Percentiles rank a stretch among this genome's conserved stretches.
Conservation (phyloP, 2,329 filamentous ascomycete species). For the Phoma herbarum region DNA sequence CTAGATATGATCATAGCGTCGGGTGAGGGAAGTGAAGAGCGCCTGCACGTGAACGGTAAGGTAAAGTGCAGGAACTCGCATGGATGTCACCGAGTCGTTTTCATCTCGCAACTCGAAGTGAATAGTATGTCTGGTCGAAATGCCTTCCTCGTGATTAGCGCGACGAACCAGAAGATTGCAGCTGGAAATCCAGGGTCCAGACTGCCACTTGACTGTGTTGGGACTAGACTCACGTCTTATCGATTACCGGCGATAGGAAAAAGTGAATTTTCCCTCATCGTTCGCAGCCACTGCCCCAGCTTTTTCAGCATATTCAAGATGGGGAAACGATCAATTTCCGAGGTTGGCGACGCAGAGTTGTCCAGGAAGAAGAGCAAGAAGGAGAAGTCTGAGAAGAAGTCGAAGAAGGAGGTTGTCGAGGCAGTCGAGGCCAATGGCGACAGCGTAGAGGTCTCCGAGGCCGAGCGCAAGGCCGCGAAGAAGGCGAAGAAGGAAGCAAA, state of each 20-base stretch:
- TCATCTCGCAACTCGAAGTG: not conserved
- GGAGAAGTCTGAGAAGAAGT: constrained; percentile 45
- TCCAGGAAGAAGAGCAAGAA: constrained; percentile 52
- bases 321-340: constrained; percentile 50
- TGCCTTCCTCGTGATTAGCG: not conserved
- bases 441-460: constrained; percentile 39
- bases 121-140: not conserved
- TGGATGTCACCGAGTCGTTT: not conserved
- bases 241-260: constrained; percentile 27
- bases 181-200: constrained; percentile 15
- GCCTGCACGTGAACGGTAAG: not conserved
- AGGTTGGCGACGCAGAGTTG: constrained; percentile 41
- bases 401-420: constrained; percentile 28
- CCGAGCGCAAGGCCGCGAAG: constrained; percentile 54
- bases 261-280: constrained; percentile 14
- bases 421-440: constrained; percentile 35
- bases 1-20: constrained; percentile 6
- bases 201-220: not conserved
- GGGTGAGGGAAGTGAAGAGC: not conserved
- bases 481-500: constrained; percentile 54
- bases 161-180: constrained; percentile 9
- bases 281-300: constrained; percentile 4
- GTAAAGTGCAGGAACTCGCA: not conserved
- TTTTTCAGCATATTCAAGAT: constrained; percentile 32
- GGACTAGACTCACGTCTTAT: constrained; percentile 25